Evolutionary conservation across 2,329 filamentous ascomycete species (phyloP), one percentile per base, ranked within the genome.

Genomic region (Lasiodiplodia sp.): DNA sequence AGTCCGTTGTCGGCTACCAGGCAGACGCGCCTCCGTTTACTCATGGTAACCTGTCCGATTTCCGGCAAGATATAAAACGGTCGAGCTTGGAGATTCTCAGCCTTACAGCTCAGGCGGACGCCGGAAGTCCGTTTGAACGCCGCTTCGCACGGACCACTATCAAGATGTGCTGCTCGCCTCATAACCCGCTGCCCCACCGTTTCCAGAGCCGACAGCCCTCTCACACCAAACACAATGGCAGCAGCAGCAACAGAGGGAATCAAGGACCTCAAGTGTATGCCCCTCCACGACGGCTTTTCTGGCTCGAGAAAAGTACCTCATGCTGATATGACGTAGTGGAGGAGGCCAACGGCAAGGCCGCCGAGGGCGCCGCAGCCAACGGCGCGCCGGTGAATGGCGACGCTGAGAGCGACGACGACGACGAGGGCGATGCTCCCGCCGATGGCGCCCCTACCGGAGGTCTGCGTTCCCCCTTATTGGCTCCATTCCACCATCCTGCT

Each of bases 401-500:
- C 70, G 82, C 79, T 69, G 85, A 87, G 23, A 65, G 53, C 72
- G 83, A 83, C 67, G 85, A 87, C 69, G 86, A 87, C 63, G 85
- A 87, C 69, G 84, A 84, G 68, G 84, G 84, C 52, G 84, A 83
- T 63, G 75, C 73, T 79, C 83, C 81, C n/a, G 73, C 72, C 18
- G 77, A 75, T 37, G 73, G 72, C 38, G 75, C 73, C 76, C 81
- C 78, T 55, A 49, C 60, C 21, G 66, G 44, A 25, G 66, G 66
- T 68, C 21, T 8, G 53, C 44, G 34, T 44, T 71, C 40, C 38
- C 71, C 71, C 21, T 68, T 51, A 0, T 16, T 34, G 16, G 44
- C 37, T 14, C 47, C 23, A 7, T 60, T 37, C 37, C 65, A 21
- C 25, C 1, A 25, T 11, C 21, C 11, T 49, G 10, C 8, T 38